Percentiles rank a stretch among this genome's conserved stretches.
phyloP scores from a whole-genome alignment of 768 basidiomycete genomes.

The Suillus tomentosus region DNA sequence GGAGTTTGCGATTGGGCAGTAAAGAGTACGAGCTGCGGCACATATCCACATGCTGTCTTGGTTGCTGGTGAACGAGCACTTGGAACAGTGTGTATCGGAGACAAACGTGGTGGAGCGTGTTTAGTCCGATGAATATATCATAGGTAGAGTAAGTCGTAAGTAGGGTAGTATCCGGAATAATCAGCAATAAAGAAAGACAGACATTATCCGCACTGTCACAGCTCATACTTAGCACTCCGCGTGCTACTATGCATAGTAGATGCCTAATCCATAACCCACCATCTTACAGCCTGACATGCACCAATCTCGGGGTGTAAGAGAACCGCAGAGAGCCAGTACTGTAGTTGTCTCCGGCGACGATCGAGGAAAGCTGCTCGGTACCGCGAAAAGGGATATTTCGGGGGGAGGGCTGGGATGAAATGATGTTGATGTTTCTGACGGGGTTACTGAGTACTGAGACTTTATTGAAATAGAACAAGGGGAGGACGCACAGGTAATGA shows the following conservation, averaged over 20 bases:
- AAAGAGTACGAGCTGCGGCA: neutral
- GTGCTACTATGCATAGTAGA: neutral
- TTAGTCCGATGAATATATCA: neutral
- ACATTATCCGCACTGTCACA: neutral
- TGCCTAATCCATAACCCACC: slow-evolving; percentile 57
- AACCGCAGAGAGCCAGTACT: slow-evolving; percentile 67
- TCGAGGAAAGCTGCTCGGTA: slow-evolving; percentile 72
- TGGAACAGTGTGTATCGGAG: neutral
- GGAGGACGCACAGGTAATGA: slow-evolving; percentile 51
- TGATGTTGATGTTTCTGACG: slow-evolving; percentile 45
- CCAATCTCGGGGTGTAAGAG: slow-evolving; percentile 74
- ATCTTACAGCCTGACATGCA: slow-evolving; percentile 55
- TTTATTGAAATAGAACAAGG: slow-evolving; percentile 1
- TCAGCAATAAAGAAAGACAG: slow-evolving; percentile 2
- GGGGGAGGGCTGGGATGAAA: slow-evolving; percentile 61
- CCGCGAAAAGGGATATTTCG: slow-evolving; percentile 67
- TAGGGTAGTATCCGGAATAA: slow-evolving; percentile 1
- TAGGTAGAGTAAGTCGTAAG: neutral
- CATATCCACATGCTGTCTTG: neutral
- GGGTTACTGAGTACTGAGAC: neutral
- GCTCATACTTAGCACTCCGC: neutral
- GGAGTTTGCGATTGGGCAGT: neutral
- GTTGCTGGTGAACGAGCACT: neutral
- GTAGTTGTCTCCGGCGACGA: slow-evolving; percentile 55
- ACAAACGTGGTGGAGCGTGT: no score